These are phyloP conservation scores for Nakazawaea holstii DNA, from an alignment of 805 yeast genomes.

Conservation along the genomic window DNA sequence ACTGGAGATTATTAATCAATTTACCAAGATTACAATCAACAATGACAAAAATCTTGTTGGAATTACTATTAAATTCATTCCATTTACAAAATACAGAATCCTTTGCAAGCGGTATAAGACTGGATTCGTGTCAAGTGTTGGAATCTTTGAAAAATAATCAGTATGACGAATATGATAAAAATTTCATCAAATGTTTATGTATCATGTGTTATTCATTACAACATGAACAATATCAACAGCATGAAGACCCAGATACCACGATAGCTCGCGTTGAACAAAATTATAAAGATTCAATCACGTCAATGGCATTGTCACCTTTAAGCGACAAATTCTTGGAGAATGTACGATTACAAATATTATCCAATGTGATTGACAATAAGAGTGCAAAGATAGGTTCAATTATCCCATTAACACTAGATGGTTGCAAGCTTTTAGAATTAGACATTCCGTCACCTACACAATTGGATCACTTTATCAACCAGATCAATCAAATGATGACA, in stretches of 20 bases:
- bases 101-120: slow-evolving; percentile 20
- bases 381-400: not conserved
- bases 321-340: slow-evolving; percentile 15
- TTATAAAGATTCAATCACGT: not conserved
- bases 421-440: not conserved
- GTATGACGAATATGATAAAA: not conserved
- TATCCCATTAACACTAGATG: not conserved
- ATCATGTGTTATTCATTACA: not conserved
- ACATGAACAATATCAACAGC: not conserved
- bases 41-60: slow-evolving; percentile 22
- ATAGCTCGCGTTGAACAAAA: not conserved
- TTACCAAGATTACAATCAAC: slow-evolving; percentile 21
- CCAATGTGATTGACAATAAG: not conserved
- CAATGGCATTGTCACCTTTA: slow-evolving; percentile 10
- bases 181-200: not conserved
- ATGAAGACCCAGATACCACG: not conserved
- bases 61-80: slow-evolving; percentile 15
- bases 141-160: not conserved
- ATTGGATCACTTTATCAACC: not conserved
- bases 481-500: not conserved
- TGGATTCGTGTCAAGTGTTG: slow-evolving; percentile 2
- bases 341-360: slow-evolving; percentile 13
- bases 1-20: slow-evolving; percentile 21
- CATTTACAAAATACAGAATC: slow-evolving; percentile 14
- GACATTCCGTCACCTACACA: not conserved